Percentiles rank a stretch among this genome's conserved stretches.
These are phyloP conservation scores for Lactifluus piperatus DNA, from an alignment of 768 basidiomycete species.

Conservation along the genomic window DNA sequence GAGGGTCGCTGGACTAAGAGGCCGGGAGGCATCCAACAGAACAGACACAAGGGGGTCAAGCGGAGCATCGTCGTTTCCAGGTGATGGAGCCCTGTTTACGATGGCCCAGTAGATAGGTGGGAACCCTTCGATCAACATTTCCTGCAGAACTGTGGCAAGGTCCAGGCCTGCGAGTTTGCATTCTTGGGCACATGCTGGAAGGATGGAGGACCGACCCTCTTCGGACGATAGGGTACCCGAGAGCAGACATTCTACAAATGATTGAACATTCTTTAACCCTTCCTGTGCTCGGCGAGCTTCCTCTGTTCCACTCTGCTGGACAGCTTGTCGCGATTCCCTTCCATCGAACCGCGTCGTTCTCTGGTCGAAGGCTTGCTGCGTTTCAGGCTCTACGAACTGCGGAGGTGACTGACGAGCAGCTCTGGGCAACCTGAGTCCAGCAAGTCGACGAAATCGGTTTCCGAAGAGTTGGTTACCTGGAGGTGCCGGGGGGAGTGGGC, in stretches of 20 bases:
- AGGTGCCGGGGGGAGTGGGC: not conserved
- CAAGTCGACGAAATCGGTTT: not conserved
- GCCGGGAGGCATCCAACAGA: conserved; percentile 35
- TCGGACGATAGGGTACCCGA: not conserved
- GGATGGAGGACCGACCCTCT: conserved; percentile 26
- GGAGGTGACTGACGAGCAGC: not conserved
- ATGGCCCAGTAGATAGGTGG: conserved; percentile 70
- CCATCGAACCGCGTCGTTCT: not conserved
- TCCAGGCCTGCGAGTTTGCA: conserved; percentile 44
- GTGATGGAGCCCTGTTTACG: conserved; percentile 36
- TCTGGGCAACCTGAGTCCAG: not conserved
- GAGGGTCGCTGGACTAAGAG: conserved; percentile 28
- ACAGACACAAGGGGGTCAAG: conserved; percentile 35
- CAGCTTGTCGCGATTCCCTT: not conserved
- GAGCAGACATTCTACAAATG: not conserved
- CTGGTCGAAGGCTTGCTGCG: not conserved
- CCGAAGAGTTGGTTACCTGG: not conserved
- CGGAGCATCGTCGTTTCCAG: conserved; percentile 21
- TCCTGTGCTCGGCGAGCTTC: not conserved
- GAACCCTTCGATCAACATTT: conserved; percentile 51
- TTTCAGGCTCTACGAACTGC: not conserved
- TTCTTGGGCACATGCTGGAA: conserved; percentile 55
- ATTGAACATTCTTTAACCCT: not conserved
- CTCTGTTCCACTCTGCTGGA: not conserved
- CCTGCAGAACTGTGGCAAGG: conserved; percentile 50